These are phyloP conservation scores for Ascoidea rubescens DNA, from an alignment of 805 yeast species.

Conservation along the genomic window DNA sequence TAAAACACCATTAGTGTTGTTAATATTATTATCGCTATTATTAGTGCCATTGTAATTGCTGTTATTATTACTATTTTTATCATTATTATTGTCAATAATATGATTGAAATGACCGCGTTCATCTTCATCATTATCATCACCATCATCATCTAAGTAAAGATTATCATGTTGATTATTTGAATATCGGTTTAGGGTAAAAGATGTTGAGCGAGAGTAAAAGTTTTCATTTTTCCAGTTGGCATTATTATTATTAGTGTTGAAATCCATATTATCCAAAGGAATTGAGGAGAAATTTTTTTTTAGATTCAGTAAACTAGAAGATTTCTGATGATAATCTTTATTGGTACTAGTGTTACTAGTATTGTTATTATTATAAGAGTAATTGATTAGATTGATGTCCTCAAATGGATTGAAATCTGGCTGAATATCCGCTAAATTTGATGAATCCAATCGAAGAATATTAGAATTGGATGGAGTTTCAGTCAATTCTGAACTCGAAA, in stretches of 20 bases:
- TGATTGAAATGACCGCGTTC: background rate
- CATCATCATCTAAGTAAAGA: conserved; percentile 1
- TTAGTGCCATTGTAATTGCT: background rate
- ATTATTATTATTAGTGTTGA: background rate
- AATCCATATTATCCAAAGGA: conserved; percentile 9
- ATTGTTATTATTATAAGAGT: conserved; percentile 1
- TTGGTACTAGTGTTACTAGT: too few relatives aligned
- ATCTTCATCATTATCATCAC: background rate
- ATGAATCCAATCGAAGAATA: too few relatives aligned
- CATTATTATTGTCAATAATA: background rate
- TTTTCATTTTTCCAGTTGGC: background rate
- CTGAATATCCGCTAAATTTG: conserved; percentile 7
- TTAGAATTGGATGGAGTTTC: too few relatives aligned
- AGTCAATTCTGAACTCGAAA: too few relatives aligned
- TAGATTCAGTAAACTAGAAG: background rate
- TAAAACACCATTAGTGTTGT: too few relatives aligned
- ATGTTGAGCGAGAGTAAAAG: background rate
- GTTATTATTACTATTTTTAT: background rate
- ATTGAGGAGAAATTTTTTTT: conserved; percentile 5
- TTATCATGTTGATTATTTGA: background rate
- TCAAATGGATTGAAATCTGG: conserved; percentile 11
- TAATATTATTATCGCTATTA: too few relatives aligned
- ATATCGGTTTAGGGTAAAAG: background rate
- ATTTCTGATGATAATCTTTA: too few relatives aligned
- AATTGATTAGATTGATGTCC: conserved; percentile 1